Base-by-base conservation (phyloP, 179 eudicot species). In the Patellifolia procumbens region DNA sequence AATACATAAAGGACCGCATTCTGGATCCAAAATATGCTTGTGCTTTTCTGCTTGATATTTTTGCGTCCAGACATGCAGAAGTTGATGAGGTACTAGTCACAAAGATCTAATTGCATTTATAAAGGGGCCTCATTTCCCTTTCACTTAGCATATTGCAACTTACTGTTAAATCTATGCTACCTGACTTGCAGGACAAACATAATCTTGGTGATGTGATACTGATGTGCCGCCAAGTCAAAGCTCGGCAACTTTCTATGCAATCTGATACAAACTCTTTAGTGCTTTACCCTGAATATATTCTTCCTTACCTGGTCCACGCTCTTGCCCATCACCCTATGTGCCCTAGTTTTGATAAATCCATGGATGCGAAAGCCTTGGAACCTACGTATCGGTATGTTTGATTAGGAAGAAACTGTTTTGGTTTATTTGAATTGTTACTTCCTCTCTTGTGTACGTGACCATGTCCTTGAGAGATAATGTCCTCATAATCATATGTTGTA, bases 11-110 rank as follows among this genome's bases (percentile, higher is more conserved):
- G 87, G 99, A 96, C 73, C 88, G 98, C 68, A 82, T 85, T 72
- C 80, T 96, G 85, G 98, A 96, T 83, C 92, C 94, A 60, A 96
- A 93, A 86, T 96, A 90, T 86, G 96, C 94, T 28, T 88, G 95
- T 80, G 96, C 94, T 75, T 90, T 91, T 85, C 85, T 96, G 39
- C 70, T 93, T 79, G 90, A 88, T 82, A 80, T 89, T 32, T 83
- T 68, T 1, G 87, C 80, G 75, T 84, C 86, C 78, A 84, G 76
- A 76, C 88, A 84, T 74, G 80, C 87, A 70, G 88, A 86, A 78
- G 64, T 84, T 32, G 94, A 88, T 49, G 97, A 90, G 99, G 98
- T 94, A 85, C 51, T 59, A 72, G 56, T 52, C 58, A 19, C 49
- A 45, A 45, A 45, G 37, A 34, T 26, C 34, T 19, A 35, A 35